Conservation (phyloP, 805 yeast genomes). For the Wickerhamomyces queroliae region DNA sequence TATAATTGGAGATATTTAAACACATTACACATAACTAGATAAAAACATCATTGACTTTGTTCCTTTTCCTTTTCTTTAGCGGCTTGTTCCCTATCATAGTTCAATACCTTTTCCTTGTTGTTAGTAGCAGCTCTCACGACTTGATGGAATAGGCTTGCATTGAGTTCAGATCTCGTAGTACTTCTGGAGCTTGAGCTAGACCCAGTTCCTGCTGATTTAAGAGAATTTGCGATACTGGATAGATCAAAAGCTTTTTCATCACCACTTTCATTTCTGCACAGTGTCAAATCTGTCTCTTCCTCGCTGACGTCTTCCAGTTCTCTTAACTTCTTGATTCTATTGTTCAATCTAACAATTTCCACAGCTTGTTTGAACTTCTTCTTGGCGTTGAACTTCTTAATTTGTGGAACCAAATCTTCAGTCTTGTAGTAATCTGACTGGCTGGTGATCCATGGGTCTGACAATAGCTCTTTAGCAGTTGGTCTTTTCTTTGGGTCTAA, state of each 20-base stretch:
- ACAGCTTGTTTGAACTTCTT: constrained; percentile 80
- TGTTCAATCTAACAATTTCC: constrained; percentile 76
- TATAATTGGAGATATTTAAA: background rate
- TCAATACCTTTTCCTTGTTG: constrained; percentile 28
- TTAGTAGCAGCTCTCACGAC: constrained; percentile 64
- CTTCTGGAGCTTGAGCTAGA: constrained; percentile 1
- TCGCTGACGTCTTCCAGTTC: constrained; percentile 39
- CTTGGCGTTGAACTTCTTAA: constrained; percentile 79
- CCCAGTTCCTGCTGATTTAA: constrained; percentile 5
- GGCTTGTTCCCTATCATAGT: background rate
- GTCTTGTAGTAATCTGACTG: constrained; percentile 36
- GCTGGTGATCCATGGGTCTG: constrained; percentile 71
- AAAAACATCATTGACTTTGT: too few relatives aligned
- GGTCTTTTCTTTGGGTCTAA: constrained; percentile 65
- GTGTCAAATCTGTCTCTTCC: constrained; percentile 41
- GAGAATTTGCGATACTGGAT: constrained; percentile 15
- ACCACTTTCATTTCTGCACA: constrained; percentile 24
- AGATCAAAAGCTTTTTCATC: constrained; percentile 10
- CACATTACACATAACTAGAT: background rate
- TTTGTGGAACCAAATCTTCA: constrained; percentile 72
- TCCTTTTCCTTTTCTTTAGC: background rate
- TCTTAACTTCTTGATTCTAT: constrained; percentile 69
- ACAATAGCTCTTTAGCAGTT: constrained; percentile 55
- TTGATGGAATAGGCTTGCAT: constrained; percentile 58
- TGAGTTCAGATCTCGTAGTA: constrained; percentile 20